Evolutionary conservation across 2,329 filamentous ascomycete species (phyloP).

Genomic region (Aureobasidium sp.): DNA sequence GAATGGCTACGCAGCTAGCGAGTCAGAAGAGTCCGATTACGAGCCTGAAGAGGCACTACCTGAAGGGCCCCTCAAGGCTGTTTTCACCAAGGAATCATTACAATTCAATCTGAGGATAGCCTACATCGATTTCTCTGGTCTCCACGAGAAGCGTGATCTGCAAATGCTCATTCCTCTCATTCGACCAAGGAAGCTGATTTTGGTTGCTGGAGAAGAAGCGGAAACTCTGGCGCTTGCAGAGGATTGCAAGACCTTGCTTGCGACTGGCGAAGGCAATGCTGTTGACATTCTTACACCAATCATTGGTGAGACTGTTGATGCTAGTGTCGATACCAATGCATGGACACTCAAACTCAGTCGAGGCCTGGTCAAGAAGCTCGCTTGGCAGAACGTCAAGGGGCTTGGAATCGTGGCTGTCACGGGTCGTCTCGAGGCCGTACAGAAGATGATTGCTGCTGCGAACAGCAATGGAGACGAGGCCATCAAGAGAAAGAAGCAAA

Average conservation of each 20-base stretch:
- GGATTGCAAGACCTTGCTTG: slow-evolving; percentile 65
- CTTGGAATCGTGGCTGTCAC: slow-evolving; percentile 90
- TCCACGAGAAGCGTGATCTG: slow-evolving; percentile 88
- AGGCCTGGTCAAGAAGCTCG: slow-evolving; percentile 72
- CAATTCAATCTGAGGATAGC: slow-evolving; percentile 67
- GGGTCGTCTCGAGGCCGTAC: slow-evolving; percentile 51
- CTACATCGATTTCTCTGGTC: slow-evolving; percentile 82
- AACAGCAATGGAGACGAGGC: slow-evolving; percentile 27
- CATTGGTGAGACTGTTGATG: slow-evolving; percentile 68
- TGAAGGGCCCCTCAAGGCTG: slow-evolving; percentile 67
- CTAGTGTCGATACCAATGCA: slow-evolving; percentile 94
- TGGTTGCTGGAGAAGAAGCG: slow-evolving; percentile 70
- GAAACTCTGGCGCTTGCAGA: slow-evolving; percentile 73
- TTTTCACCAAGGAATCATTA: slow-evolving; percentile 55
- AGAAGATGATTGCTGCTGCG: slow-evolving; percentile 32
- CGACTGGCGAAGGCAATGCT: slow-evolving; percentile 30
- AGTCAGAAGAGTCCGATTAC: slow-evolving; percentile 43
- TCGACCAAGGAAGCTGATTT: slow-evolving; percentile 84
- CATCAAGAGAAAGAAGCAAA: slow-evolving; percentile 42
- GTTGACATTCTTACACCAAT: slow-evolving; percentile 70
- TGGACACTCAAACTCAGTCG: slow-evolving; percentile 92
- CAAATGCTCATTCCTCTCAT: slow-evolving; percentile 94
- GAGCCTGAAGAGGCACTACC: slow-evolving; percentile 42
- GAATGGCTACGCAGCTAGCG: slow-evolving; percentile 26
- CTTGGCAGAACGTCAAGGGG: slow-evolving; percentile 90